These are phyloP conservation scores for Anthostomella pinea DNA, from an alignment of 2,329 filamentous ascomycete species.

Conservation along the genomic window DNA sequence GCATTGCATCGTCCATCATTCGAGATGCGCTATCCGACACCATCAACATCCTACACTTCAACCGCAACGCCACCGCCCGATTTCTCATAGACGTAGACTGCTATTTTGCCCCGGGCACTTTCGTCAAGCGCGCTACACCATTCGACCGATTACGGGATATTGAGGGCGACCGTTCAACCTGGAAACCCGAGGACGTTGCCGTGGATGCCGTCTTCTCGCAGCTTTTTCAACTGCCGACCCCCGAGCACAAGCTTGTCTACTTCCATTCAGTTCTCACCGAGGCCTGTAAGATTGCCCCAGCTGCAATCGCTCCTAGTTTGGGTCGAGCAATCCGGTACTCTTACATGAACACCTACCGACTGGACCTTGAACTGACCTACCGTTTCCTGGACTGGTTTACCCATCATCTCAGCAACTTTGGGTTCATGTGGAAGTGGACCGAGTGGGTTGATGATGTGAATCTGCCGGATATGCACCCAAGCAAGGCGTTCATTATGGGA, in stretches of 20 bases:
- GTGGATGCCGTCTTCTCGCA: constrained; percentile 98
- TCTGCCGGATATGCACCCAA: constrained; percentile 73
- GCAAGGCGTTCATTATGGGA: constrained; percentile 89
- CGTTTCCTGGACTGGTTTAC: constrained; percentile 97
- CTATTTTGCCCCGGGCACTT: constrained; percentile 86
- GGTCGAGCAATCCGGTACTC: constrained; percentile 90
- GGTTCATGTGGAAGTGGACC: constrained; percentile 99
- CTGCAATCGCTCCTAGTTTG: constrained; percentile 91
- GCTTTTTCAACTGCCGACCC: constrained; percentile 78
- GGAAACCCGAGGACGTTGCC: constrained; percentile 96
- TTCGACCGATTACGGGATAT: constrained; percentile 83
- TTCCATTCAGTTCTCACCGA: constrained; percentile 95
- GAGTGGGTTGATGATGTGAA: constrained; percentile 91
- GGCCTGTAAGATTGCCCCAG: constrained; percentile 91
- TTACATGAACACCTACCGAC: constrained; percentile 75
- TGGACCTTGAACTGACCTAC: constrained; percentile 84
- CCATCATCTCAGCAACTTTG: constrained; percentile 97
- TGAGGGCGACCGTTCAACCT: constrained; percentile 66
- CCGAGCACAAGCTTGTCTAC: constrained; percentile 93
- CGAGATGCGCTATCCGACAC: constrained; percentile 87
- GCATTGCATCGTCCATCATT: constrained; percentile 78
- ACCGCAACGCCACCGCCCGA: constrained; percentile 80
- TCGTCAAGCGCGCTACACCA: constrained; percentile 87
- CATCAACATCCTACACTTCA: constrained; percentile 91
- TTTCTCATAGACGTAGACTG: constrained; percentile 92